Evolutionary conservation across 139 green algal genomes (phyloP).

Genomic region (Chlorella sp.): DNA sequence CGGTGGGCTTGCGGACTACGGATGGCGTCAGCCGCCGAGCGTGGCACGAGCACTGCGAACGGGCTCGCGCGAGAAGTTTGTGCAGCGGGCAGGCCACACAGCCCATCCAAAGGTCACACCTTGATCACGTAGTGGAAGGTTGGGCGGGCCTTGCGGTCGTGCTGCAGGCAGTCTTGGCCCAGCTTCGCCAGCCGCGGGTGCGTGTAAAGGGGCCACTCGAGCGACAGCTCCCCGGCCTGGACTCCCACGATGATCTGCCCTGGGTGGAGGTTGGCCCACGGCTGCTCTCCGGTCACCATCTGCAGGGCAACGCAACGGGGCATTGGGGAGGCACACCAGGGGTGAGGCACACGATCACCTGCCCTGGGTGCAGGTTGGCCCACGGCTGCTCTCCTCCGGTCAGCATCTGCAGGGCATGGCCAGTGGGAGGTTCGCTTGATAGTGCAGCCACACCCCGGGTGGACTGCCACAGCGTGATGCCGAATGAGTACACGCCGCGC

Average conservation of each 20-base stretch:
- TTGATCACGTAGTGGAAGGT: constrained; percentile 11
- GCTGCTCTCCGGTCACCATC: constrained; percentile 17
- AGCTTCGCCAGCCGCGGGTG: constrained; percentile 24
- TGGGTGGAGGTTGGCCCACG: constrained; percentile 16
- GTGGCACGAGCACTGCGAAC: too few species aligned
- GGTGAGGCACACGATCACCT: constrained; percentile 19
- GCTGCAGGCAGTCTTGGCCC: constrained; percentile 11
- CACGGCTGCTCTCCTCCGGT: constrained; percentile 16
- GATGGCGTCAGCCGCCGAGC: too few species aligned
- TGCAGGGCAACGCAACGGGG: constrained; percentile 1
- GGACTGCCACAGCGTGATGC: constrained; percentile 7
- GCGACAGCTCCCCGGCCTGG: constrained; percentile 9
- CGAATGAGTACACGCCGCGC: neutral
- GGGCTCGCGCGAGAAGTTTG: too few species aligned
- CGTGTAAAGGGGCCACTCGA: constrained; percentile 12
- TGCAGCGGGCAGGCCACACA: too few species aligned
- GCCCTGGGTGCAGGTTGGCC: constrained; percentile 16
- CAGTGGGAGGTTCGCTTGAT: too few species aligned
- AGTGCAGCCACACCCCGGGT: too few species aligned
- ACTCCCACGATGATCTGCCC: constrained; percentile 20
- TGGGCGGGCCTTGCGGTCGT: constrained; percentile 15
- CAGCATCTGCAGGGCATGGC: constrained; percentile 10
- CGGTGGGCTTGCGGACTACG: too few species aligned
- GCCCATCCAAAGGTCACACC: too few species aligned
- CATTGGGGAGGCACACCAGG: too few species aligned